A percentile compares a stretch with the other conserved stretches of the same genome.
phyloP scores from a whole-genome alignment of 2,329 filamentous ascomycete species.

The Thyridium curvatum region DNA sequence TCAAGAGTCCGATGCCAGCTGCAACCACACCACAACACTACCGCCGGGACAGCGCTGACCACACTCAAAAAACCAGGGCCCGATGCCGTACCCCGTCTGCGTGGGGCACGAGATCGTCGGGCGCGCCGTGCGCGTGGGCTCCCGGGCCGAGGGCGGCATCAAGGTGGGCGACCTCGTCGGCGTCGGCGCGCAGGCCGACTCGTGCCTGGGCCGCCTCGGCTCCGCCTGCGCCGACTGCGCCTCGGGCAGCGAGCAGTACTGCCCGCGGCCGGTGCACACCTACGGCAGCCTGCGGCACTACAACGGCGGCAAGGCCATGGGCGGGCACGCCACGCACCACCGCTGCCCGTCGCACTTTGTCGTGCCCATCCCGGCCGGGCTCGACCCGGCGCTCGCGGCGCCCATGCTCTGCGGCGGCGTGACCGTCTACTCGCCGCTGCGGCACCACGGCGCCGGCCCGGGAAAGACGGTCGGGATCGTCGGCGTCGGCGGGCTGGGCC shows the following conservation, averaged over 20 bases:
- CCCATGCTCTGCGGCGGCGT: conserved; percentile 14
- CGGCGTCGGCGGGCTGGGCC: conserved; percentile 12
- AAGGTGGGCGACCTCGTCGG: conserved; percentile 58
- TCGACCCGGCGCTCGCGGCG: conserved; percentile 13
- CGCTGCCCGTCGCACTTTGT: conserved; percentile 20
- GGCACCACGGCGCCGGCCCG: conserved; percentile 4
- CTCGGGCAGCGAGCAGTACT: conserved; percentile 2
- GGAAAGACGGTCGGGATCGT: conserved; percentile 9
- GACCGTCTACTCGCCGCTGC: conserved; percentile 9
- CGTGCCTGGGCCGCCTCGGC: conserved; percentile 34
- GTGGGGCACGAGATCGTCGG: conserved; percentile 64
- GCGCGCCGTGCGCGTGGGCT: conserved; percentile 46
- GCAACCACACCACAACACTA: too few relatives aligned
- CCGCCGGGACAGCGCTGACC: too few relatives aligned
- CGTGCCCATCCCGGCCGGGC: conserved; percentile 15
- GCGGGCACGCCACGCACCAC: too few relatives aligned
- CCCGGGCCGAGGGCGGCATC: conserved; percentile 35
- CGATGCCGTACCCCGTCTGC: conserved; percentile 32
- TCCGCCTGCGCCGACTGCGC: conserved; percentile 26
- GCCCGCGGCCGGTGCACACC: too few relatives aligned
- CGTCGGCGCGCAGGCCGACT: conserved; percentile 53
- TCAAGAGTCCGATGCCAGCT: too few relatives aligned
- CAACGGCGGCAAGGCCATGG: too few relatives aligned
- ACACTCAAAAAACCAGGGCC: conserved; percentile 13
- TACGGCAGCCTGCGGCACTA: too few relatives aligned